These are phyloP conservation scores for Skeletonema grethae DNA, from an alignment of 108 stramenopile genomes.

Conservation along the genomic window DNA sequence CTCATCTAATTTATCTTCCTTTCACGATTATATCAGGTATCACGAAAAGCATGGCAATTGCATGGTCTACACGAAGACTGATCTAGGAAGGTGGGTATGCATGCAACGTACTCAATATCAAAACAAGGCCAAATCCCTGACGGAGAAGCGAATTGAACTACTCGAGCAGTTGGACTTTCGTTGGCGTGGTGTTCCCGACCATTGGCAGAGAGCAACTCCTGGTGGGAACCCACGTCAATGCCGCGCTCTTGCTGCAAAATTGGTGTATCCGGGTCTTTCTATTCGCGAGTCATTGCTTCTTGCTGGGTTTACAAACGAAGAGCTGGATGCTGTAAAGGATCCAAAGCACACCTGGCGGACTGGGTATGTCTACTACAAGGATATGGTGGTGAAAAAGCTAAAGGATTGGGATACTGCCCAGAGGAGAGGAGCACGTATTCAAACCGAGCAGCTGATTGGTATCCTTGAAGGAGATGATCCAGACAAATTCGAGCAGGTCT, in stretches of 20 bases:
- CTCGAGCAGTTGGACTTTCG: constrained; percentile 50
- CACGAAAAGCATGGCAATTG: constrained; percentile 10
- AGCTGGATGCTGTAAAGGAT: constrained; percentile 19
- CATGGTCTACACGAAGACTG: constrained; percentile 17
- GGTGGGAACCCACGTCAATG: constrained; percentile 17
- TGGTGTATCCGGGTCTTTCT: constrained; percentile 11
- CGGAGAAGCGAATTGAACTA: constrained; percentile 45
- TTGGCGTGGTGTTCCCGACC: constrained; percentile 33
- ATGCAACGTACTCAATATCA: constrained; percentile 5
- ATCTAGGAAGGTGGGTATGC: constrained; percentile 12
- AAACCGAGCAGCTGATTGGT: constrained; percentile 11
- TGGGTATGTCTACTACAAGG: constrained; percentile 18
- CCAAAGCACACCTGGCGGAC: constrained; percentile 18
- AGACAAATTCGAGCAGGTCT: constrained; percentile 14
- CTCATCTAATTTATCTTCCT: neutral
- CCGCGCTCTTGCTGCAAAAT: constrained; percentile 19
- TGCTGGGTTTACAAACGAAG: constrained; percentile 12
- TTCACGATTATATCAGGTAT: neutral
- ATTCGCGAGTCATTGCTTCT: constrained; percentile 11
- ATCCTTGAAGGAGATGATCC: constrained; percentile 18
- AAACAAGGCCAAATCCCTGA: constrained; percentile 24
- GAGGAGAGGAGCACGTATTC: neutral
- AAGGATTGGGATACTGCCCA: constrained; percentile 9
- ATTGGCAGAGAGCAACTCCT: neutral
- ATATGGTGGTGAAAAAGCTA: neutral